These are phyloP conservation scores for Coniella lustricola DNA, from an alignment of 2,329 filamentous ascomycete genomes.

Conservation along the genomic window DNA sequence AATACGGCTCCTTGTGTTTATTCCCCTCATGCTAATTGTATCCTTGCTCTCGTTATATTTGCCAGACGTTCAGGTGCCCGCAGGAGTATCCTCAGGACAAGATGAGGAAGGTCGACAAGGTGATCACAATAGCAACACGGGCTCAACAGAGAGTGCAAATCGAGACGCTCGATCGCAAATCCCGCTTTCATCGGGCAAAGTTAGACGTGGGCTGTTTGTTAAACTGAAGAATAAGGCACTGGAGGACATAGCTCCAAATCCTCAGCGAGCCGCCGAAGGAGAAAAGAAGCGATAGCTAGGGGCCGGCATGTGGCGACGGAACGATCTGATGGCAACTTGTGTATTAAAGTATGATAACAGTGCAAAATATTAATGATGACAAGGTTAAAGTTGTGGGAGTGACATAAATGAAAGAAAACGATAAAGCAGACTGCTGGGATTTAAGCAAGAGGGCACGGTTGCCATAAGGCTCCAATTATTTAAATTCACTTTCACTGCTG, in stretches of 20 bases:
- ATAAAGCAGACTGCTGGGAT: too few species aligned
- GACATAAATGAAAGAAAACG: too few species aligned
- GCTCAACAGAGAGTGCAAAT: not conserved
- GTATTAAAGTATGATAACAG: too few species aligned
- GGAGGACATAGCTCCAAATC: constrained; percentile 11
- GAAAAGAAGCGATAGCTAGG: not conserved
- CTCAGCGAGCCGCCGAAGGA: not conserved
- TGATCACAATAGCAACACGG: not conserved
- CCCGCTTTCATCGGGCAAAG: not conserved
- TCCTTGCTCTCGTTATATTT: not conserved
- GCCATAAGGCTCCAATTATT: too few species aligned
- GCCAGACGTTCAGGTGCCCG: constrained; percentile 7
- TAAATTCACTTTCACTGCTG: too few species aligned
- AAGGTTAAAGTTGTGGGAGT: too few species aligned
- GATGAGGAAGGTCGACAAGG: not conserved
- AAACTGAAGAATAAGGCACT: constrained; percentile 5
- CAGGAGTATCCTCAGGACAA: not conserved
- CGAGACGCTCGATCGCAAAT: not conserved
- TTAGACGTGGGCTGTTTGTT: not conserved
- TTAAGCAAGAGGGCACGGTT: too few species aligned
- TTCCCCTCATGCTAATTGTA: constrained; percentile 4
- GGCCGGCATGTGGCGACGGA: too few species aligned
- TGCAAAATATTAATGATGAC: too few species aligned
- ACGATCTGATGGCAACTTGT: too few species aligned
- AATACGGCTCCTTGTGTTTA: not conserved